Evolutionary conservation across 257 asterid species (phyloP).

Genomic region (Solanum paucissectum): DNA sequence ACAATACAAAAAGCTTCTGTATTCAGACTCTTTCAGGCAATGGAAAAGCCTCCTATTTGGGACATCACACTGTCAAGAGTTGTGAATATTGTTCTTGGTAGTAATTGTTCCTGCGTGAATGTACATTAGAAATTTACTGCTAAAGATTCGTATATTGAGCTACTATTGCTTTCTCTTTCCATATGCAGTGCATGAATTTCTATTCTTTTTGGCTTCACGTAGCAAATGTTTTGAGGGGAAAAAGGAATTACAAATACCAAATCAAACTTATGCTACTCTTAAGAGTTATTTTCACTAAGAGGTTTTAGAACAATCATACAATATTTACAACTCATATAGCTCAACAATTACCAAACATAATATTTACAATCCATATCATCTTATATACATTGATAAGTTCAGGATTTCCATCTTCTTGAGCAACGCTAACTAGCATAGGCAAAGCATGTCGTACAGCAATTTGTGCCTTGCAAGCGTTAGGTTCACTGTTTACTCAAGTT

Average conservation of each 20-base stretch:
- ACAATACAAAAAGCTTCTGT: not conserved
- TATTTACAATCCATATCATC: not conserved
- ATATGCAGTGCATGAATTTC: not conserved
- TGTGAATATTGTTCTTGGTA: not conserved
- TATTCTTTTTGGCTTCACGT: not conserved
- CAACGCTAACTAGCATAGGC: not conserved
- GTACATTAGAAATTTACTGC: not conserved
- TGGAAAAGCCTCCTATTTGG: not conserved
- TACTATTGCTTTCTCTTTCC: not conserved
- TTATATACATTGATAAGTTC: not conserved
- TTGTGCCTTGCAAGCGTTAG: not conserved
- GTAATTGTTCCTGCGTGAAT: not conserved
- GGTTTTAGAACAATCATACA: not conserved
- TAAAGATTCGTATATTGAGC: not conserved
- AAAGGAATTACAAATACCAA: not conserved
- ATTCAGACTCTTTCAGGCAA: not conserved
- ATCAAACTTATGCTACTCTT: not conserved
- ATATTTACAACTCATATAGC: not conserved
- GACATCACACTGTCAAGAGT: not conserved
- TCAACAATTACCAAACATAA: not conserved
- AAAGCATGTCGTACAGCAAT: not conserved
- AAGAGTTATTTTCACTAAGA: not conserved
- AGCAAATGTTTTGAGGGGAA: not conserved
- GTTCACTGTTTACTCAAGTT: slow-evolving; percentile 39
- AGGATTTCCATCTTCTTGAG: not conserved